phyloP scores from a whole-genome alignment of 345 rosid genomes.

The Stellera chamaejasme region DNA sequence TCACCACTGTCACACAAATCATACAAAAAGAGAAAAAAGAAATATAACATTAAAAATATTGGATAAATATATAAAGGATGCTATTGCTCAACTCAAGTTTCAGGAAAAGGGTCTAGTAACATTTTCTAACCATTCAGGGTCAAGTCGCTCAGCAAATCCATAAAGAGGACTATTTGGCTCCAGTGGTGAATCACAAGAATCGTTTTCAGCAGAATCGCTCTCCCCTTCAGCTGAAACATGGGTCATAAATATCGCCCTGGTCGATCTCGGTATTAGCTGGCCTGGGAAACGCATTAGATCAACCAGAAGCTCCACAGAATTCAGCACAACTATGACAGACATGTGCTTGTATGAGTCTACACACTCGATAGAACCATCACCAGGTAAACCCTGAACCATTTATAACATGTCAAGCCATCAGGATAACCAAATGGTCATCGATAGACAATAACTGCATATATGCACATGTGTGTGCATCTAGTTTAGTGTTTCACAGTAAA shows the following conservation, averaged over 20 bases:
- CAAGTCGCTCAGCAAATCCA: slow-evolving; percentile 61
- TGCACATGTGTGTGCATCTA: no score
- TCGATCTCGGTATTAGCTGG: slow-evolving; percentile 74
- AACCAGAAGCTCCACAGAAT: slow-evolving; percentile 83
- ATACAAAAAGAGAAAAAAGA: slow-evolving; percentile 6
- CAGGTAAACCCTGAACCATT: slow-evolving; percentile 72
- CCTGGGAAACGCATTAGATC: slow-evolving; percentile 99
- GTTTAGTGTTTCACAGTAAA: no score
- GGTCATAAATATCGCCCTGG: slow-evolving; percentile 80
- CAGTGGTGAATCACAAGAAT: slow-evolving; percentile 96
- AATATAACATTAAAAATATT: background rate
- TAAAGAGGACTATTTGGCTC: slow-evolving; percentile 98
- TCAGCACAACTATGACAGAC: slow-evolving; percentile 82
- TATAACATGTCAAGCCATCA: no score
- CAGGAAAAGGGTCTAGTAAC: slow-evolving; percentile 12
- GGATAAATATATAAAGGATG: slow-evolving; percentile 9
- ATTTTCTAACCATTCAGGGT: slow-evolving; percentile 59
- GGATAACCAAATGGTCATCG: no score
- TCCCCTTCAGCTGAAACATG: slow-evolving; percentile 95
- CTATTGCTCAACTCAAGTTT: background rate
- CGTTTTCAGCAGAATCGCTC: slow-evolving; percentile 98
- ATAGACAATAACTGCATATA: no score
- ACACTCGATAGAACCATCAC: slow-evolving; percentile 75
- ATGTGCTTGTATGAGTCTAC: slow-evolving; percentile 73
- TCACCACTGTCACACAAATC: slow-evolving; percentile 54